A percentile compares a stretch with the other conserved stretches of the same genome.
Evolutionary conservation across 345 rosid genomes (phyloP).

Genomic region (Excoecaria cochinchinensis): DNA sequence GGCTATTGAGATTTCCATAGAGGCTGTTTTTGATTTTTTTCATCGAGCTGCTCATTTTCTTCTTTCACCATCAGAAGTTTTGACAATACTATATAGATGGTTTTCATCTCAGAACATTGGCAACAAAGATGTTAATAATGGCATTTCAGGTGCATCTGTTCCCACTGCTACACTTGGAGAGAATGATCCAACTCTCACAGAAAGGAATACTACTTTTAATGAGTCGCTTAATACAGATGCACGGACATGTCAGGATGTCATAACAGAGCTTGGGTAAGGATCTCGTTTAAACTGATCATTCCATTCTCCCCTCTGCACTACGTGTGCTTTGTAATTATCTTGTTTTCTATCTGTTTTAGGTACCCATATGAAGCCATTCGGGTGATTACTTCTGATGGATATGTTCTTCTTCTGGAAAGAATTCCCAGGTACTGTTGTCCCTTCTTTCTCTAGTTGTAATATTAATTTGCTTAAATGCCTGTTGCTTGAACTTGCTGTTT

Average conservation of each 20-base stretch:
- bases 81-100: slow-evolving; percentile 42
- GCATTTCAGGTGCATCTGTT: slow-evolving; percentile 36
- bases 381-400: slow-evolving; percentile 89
- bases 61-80: slow-evolving; percentile 71
- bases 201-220: slow-evolving; percentile 48
- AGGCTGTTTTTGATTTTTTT: slow-evolving; percentile 71
- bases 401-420: slow-evolving; percentile 91
- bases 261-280: slow-evolving; percentile 90
- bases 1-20: slow-evolving; percentile 81
- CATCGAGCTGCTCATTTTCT: slow-evolving; percentile 68
- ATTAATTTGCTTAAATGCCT: slow-evolving; percentile 17
- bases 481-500: slow-evolving; percentile 26
- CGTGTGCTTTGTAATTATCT: slow-evolving; percentile 4
- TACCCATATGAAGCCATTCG: slow-evolving; percentile 94
- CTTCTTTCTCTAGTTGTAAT: slow-evolving; percentile 16
- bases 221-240: slow-evolving; percentile 85
- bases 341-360: slow-evolving; percentile 40
- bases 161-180: slow-evolving; percentile 65
- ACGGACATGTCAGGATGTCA: slow-evolving; percentile 92
- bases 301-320: slow-evolving; percentile 7
- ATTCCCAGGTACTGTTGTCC: slow-evolving; percentile 71
- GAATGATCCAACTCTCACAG: slow-evolving; percentile 50
- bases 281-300: slow-evolving; percentile 5
- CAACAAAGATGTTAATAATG: slow-evolving; percentile 23
- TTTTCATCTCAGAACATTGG: slow-evolving; percentile 40